A percentile compares a stretch with the other conserved stretches of the same genome.
Evolutionary conservation across 768 basidiomycete genomes (phyloP).

Genomic region (Grammothele lineata): DNA sequence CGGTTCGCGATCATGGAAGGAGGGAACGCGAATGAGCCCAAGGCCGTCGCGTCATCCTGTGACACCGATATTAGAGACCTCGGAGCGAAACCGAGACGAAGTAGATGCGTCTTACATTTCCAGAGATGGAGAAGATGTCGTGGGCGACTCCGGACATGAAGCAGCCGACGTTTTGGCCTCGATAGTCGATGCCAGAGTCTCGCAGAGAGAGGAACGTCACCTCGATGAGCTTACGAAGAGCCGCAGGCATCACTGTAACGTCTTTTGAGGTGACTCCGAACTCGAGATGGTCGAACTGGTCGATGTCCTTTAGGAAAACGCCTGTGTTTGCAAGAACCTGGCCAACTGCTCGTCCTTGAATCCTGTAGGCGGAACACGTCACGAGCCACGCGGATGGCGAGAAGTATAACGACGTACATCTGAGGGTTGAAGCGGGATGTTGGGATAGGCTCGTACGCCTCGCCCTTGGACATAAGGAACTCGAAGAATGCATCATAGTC

Average conservation of each 20-base stretch:
- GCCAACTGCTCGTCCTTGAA: slow-evolving; percentile 1
- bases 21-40: slow-evolving; percentile 31
- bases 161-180: slow-evolving; percentile 38
- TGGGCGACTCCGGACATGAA: slow-evolving; percentile 33
- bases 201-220: slow-evolving; percentile 37
- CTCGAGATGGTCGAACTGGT: slow-evolving; percentile 35
- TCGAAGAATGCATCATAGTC: slow-evolving; percentile 34
- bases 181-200: slow-evolving; percentile 45
- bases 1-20: slow-evolving; percentile 37
- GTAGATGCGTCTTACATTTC: slow-evolving; percentile 22
- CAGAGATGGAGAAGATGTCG: slow-evolving; percentile 24
- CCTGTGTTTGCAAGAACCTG: slow-evolving; percentile 26
- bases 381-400: too few species aligned
- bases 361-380: too few species aligned
- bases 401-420: slow-evolving; percentile 27
- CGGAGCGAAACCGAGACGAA: background rate
- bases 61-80: background rate
- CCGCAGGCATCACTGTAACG: slow-evolving; percentile 31
- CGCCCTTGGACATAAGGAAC: slow-evolving; percentile 29
- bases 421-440: slow-evolving; percentile 31
- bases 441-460: slow-evolving; percentile 31
- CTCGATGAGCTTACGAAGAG: slow-evolving; percentile 35
- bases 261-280: slow-evolving; percentile 37
- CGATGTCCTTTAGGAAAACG: slow-evolving; percentile 35
- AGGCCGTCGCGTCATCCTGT: slow-evolving; percentile 35